Evolutionary conservation across 2,329 filamentous ascomycete genomes (phyloP).

Genomic region (Monascus ruber): DNA sequence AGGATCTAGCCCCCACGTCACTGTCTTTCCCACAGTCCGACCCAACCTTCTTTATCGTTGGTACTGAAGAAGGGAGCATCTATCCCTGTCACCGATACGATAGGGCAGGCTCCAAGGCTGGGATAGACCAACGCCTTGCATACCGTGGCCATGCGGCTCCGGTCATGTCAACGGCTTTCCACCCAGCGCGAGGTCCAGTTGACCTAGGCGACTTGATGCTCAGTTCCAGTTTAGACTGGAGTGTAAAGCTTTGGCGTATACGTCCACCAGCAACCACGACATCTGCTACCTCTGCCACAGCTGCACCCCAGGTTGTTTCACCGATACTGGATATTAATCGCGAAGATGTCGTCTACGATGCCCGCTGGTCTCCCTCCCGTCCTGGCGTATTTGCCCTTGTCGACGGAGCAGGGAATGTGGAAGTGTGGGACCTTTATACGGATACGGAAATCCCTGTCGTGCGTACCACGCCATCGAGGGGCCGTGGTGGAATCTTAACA

Average conservation of each 20-base stretch:
- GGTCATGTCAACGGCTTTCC: slow-evolving; percentile 93
- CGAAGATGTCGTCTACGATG: slow-evolving; percentile 95
- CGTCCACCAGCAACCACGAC: slow-evolving; percentile 40
- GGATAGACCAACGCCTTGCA: slow-evolving; percentile 76
- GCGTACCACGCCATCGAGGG: slow-evolving; percentile 58
- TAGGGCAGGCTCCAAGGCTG: slow-evolving; percentile 90
- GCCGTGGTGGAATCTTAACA: slow-evolving; percentile 55
- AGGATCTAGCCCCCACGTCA: slow-evolving; percentile 88
- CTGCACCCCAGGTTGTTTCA: slow-evolving; percentile 42
- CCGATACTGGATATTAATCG: slow-evolving; percentile 83
- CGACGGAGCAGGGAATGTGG: slow-evolving; percentile 81
- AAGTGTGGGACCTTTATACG: slow-evolving; percentile 88
- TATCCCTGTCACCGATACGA: slow-evolving; percentile 97
- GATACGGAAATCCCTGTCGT: slow-evolving; percentile 88
- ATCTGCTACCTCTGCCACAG: slow-evolving; percentile 23
- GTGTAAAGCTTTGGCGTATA: slow-evolving; percentile 92
- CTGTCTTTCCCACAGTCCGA: slow-evolving; percentile 92
- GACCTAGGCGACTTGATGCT: slow-evolving; percentile 91
- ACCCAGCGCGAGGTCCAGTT: slow-evolving; percentile 80
- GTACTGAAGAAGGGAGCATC: slow-evolving; percentile 91
- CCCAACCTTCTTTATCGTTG: slow-evolving; percentile 93
- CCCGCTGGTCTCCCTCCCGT: slow-evolving; percentile 86
- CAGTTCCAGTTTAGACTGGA: slow-evolving; percentile 91
- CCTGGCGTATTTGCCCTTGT: slow-evolving; percentile 91
- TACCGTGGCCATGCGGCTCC: slow-evolving; percentile 88